These are phyloP conservation scores for Aspergillus wentii DNA, from an alignment of 495 filamentous ascomycete species.

Conservation along the genomic window DNA sequence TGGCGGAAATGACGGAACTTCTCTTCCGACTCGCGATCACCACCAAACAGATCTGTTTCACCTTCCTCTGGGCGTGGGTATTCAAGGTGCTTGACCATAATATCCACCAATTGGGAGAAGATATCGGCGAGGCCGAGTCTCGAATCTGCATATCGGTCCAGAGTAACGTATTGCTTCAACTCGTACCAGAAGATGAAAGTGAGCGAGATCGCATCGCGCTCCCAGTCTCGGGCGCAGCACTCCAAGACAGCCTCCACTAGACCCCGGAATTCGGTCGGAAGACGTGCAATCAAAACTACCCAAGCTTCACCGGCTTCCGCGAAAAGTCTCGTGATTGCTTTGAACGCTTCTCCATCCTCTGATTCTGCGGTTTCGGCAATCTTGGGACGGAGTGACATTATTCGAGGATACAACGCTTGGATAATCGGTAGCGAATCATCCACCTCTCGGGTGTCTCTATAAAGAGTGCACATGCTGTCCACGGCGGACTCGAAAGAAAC, in stretches of 20 bases:
- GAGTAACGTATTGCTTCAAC: constrained; percentile 88
- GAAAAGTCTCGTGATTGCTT: constrained; percentile 82
- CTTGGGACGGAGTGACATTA: constrained; percentile 74
- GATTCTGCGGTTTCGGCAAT: constrained; percentile 69
- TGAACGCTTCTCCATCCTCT: constrained; percentile 84
- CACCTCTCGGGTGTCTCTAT: constrained; percentile 88
- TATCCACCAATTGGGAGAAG: constrained; percentile 82
- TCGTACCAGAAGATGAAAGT: constrained; percentile 99
- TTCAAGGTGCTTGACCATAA: constrained; percentile 88
- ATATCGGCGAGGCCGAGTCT: constrained; percentile 69
- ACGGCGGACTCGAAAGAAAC: constrained; percentile 82
- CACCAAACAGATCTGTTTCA: constrained; percentile 84
- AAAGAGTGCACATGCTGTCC: constrained; percentile 87
- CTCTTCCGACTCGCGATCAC: constrained; percentile 92
- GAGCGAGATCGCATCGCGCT: constrained; percentile 80
- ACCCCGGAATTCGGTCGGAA: constrained; percentile 74
- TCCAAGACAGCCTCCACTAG: constrained; percentile 88
- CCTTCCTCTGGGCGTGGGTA: constrained; percentile 77
- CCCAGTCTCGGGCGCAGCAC: constrained; percentile 79
- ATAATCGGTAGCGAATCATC: constrained; percentile 76
- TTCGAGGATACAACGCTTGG: constrained; percentile 74
- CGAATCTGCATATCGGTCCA: constrained; percentile 84
- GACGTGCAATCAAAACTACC: constrained; percentile 81
- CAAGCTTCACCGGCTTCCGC: constrained; percentile 92
- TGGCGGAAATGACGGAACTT: constrained; percentile 97